phyloP scores from a whole-genome alignment of 805 yeast species.

The Candida stauntonica region DNA sequence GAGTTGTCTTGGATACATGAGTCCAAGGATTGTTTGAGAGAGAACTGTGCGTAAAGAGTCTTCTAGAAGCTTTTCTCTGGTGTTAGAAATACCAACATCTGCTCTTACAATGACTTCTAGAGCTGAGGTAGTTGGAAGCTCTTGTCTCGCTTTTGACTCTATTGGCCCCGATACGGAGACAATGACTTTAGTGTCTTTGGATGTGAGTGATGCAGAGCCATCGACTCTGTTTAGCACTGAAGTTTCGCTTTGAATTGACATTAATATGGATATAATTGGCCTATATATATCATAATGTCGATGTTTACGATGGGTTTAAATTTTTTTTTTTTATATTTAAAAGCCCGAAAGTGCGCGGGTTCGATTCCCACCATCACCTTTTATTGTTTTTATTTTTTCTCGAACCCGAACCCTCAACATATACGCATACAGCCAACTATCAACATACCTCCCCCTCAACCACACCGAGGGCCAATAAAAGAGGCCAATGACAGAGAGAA shows the following conservation, averaged over 20 bases:
- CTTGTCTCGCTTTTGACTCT: constrained; percentile 79
- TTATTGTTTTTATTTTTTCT: no score
- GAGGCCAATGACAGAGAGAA: constrained; percentile 5
- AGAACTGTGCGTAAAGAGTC: constrained; percentile 63
- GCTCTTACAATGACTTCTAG: constrained; percentile 80
- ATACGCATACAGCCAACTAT: no score
- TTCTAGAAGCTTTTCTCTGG: constrained; percentile 74
- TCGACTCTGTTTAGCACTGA: constrained; percentile 55
- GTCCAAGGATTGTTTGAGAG: constrained; percentile 53
- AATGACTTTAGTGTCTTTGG: constrained; percentile 53
- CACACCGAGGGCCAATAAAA: no score
- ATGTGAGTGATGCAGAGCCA: constrained; percentile 65
- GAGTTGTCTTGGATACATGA: constrained; percentile 73
- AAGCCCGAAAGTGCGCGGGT: neutral
- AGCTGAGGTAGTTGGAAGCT: constrained; percentile 71
- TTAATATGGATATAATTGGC: neutral
- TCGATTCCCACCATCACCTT: neutral
- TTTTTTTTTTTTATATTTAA: no score
- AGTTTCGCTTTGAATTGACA: constrained; percentile 14
- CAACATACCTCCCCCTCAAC: no score
- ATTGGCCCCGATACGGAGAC: constrained; percentile 89
- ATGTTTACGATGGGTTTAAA: neutral
- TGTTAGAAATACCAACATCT: constrained; percentile 63
- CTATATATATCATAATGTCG: neutral
- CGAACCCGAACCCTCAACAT: no score